Conservation (phyloP, 306 rosid species). For the Sophora flavescens region DNA sequence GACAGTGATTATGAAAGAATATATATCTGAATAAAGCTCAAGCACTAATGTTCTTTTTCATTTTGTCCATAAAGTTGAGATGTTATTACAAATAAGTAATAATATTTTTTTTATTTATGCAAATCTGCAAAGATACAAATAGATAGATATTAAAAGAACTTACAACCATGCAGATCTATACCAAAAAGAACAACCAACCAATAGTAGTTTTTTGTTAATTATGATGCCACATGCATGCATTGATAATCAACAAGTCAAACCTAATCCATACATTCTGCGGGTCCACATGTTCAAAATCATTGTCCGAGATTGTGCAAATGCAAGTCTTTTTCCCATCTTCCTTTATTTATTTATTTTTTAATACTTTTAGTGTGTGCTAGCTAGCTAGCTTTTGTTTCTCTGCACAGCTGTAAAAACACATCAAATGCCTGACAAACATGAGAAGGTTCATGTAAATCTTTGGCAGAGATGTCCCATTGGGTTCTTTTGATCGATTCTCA, state of each 20-base stretch:
- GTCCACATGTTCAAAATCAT: conserved; percentile 47
- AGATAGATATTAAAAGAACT: conserved; percentile 18
- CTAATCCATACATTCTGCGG: conserved; percentile 52
- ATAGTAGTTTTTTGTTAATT: conserved; percentile 60
- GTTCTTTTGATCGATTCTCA: conserved; percentile 33
- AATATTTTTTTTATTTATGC: conserved; percentile 1
- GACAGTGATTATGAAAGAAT: conserved; percentile 29
- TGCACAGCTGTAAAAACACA: conserved; percentile 41
- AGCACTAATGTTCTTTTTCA: conserved; percentile 34
- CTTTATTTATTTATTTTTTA: conserved; percentile 17
- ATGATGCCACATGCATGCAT: conserved; percentile 50
- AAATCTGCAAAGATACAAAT: conserved; percentile 37
- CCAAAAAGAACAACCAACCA: conserved; percentile 44
- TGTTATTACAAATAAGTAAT: conserved; percentile 38
- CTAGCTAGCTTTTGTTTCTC: conserved; percentile 38
- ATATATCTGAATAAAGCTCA: conserved; percentile 40
- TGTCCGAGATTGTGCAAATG: conserved; percentile 50
- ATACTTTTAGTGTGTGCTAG: conserved; percentile 43
- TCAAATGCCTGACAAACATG: conserved; percentile 47
- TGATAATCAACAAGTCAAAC: conserved; percentile 53
- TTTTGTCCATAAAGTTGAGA: conserved; percentile 39
- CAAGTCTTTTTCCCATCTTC: conserved; percentile 44
- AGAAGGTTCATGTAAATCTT: conserved; percentile 49
- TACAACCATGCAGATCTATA: conserved; percentile 46
- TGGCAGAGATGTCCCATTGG: conserved; percentile 45